Evolutionary conservation across 352 stramenopile genomes (phyloP).

Genomic region (Plasmopara viticola): DNA sequence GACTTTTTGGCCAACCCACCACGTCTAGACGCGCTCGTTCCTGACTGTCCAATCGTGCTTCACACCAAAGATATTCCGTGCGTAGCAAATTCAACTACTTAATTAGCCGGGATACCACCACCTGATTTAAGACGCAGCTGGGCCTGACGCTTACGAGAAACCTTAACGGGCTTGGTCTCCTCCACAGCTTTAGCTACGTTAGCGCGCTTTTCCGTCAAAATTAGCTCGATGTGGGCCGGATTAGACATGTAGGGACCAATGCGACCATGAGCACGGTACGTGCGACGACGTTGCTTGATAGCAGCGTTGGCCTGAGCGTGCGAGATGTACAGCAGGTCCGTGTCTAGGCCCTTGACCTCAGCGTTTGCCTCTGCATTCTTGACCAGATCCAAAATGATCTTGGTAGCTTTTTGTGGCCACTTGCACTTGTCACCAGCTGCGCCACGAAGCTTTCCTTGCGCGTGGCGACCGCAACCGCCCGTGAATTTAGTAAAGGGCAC

Average conservation of each 20-base stretch:
- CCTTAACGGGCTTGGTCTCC: slow-evolving; percentile 78
- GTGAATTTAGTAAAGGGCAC: slow-evolving; percentile 99
- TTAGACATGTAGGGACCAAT: slow-evolving; percentile 98
- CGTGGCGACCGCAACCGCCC: slow-evolving; percentile 96
- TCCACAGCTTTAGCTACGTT: slow-evolving; percentile 91
- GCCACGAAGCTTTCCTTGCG: slow-evolving; percentile 93
- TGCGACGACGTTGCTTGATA: slow-evolving; percentile 97
- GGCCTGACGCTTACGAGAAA: slow-evolving; percentile 85
- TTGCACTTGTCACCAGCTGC: slow-evolving; percentile 95
- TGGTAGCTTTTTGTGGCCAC: slow-evolving; percentile 98
- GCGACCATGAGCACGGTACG: slow-evolving; percentile 97
- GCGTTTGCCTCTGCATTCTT: slow-evolving; percentile 99
- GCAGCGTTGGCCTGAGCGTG: slow-evolving; percentile 97
- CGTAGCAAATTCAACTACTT: slow-evolving; percentile 28
- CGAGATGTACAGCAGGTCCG: slow-evolving; percentile 94
- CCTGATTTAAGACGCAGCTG: slow-evolving; percentile 87
- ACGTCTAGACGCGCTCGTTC: slow-evolving; percentile 41
- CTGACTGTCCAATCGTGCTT: slow-evolving; percentile 26
- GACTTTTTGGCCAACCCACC: slow-evolving; percentile 32
- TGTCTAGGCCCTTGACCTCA: slow-evolving; percentile 96
- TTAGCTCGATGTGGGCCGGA: slow-evolving; percentile 99
- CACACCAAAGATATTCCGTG: slow-evolving; percentile 20
- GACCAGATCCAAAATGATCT: slow-evolving; percentile 97
- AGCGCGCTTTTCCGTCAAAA: slow-evolving; percentile 94
- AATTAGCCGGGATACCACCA: slow-evolving; percentile 78